Evolutionary conservation across 2,329 filamentous ascomycete species (phyloP).

Genomic region (Shiraia sp.): DNA sequence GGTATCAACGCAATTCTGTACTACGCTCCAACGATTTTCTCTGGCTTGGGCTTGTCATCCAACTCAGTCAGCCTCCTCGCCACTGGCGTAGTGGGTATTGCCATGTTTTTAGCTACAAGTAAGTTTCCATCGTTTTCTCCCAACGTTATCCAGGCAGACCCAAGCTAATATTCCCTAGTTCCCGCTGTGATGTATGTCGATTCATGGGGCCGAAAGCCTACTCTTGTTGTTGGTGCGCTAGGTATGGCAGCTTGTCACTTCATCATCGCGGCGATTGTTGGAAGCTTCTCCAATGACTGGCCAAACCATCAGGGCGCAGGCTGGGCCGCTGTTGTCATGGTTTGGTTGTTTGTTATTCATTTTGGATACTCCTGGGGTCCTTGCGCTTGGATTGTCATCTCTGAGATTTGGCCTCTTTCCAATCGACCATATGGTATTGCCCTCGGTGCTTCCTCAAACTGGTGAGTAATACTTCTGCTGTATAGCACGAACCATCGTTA

Average conservation of each 20-base stretch:
- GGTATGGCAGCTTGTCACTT: slow-evolving; percentile 74
- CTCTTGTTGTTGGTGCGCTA: slow-evolving; percentile 66
- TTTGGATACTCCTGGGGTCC: slow-evolving; percentile 38
- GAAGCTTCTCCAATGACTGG: slow-evolving; percentile 65
- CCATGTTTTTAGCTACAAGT: slow-evolving; percentile 66
- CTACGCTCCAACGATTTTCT: slow-evolving; percentile 55
- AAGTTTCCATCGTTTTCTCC: background rate
- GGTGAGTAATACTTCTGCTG: slow-evolving; percentile 24
- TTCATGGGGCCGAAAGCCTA: slow-evolving; percentile 64
- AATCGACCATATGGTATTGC: slow-evolving; percentile 45
- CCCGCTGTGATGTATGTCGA: slow-evolving; percentile 70
- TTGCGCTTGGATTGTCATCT: slow-evolving; percentile 30
- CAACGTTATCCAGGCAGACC: background rate
- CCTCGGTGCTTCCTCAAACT: slow-evolving; percentile 43
- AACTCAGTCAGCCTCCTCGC: slow-evolving; percentile 62
- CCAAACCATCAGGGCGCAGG: slow-evolving; percentile 57
- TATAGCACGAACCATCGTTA: background rate
- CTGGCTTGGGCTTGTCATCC: slow-evolving; percentile 47
- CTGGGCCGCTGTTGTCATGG: slow-evolving; percentile 35
- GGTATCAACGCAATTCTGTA: slow-evolving; percentile 52
- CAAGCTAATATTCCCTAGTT: slow-evolving; percentile 40
- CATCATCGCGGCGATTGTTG: slow-evolving; percentile 71
- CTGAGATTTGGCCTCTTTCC: slow-evolving; percentile 43
- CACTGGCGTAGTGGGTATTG: slow-evolving; percentile 71
- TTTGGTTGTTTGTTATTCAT: slow-evolving; percentile 36